Base-by-base conservation (phyloP, 345 rosid genomes). In the Lenwebbia sp. region DNA sequence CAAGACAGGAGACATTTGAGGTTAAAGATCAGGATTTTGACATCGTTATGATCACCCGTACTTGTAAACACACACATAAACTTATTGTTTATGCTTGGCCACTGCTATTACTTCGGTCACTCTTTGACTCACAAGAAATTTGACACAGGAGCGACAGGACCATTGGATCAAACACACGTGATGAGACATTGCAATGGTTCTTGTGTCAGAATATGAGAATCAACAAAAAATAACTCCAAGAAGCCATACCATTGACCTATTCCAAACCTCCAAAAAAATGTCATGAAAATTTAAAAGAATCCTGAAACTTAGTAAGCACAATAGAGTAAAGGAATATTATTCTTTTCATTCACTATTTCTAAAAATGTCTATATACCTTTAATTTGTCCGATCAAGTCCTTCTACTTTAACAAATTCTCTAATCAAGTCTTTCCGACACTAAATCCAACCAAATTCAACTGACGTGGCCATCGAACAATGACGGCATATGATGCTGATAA, bases 401-500 rank as follows among this genome's bases (percentile, higher is more conserved):
- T 17, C 76, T 30, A 30, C 6, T 65, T 65, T 15, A 15, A 33
- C 41, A 65, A 65, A 2, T 37, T 65, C 9, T 65, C 76, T 2
- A 65, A 0, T 33, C 25, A 4, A 65, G 76, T 33, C 76, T 65
- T 65, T 33, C 12, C 1, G 0, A 65, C 76, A 17, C 76, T 65
- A 28, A 14, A 62, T 28, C 19, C 0, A 0, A 65, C 44, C 44
- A 65, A 65, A 65, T 17, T 65, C 25, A 30, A 33, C 23, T 17
- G 25, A 30, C 37, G 23, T 17, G 44, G 76, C 44, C 0, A 0
- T 17, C 19, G 0, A 8, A 33, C 0, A 8, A 65, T 0, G 3
- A 17, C 1, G 0, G 19, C 0, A 3, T 65, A 65, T 7, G 44
- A 2, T 65, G 78, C 78, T 2, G 0, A 2, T 2, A 65, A 33